Evolutionary conservation across 164 flowering plant species (phyloP).

Genomic region (Echeveria elegans): DNA sequence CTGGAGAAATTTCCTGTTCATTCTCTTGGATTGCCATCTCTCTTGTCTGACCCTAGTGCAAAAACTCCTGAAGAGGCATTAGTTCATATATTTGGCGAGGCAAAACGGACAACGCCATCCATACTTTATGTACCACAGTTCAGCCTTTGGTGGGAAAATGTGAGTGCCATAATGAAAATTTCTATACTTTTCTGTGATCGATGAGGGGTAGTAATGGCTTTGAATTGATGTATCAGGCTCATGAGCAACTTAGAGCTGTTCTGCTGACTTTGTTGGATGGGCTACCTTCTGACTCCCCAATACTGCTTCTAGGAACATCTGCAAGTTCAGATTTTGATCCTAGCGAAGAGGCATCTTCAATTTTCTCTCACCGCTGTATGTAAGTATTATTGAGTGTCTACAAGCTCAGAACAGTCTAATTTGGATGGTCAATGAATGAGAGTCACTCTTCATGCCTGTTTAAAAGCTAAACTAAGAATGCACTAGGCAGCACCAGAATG

Average conservation of each 20-base stretch:
- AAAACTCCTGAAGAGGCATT: conserved; percentile 97
- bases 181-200: background rate
- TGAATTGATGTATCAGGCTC: conserved; percentile 51
- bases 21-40: conserved; percentile 90
- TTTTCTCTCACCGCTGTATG: conserved; percentile 70
- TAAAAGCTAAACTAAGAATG: background rate
- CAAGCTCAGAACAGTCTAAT: background rate
- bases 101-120: conserved; percentile 93
- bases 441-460: background rate
- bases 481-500: background rate
- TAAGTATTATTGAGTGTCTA: conserved; percentile 29
- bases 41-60: conserved; percentile 99
- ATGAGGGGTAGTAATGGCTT: background rate
- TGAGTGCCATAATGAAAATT: conserved; percentile 28
- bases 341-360: conserved; percentile 18
- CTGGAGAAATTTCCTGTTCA: conserved; percentile 98
- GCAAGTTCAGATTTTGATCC: conserved; percentile 16
- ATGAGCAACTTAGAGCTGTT: conserved; percentile 93
- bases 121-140: conserved; percentile 87
- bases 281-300: conserved; percentile 80
- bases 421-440: background rate
- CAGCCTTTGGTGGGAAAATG: conserved; percentile 97
- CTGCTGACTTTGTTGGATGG: conserved; percentile 76
- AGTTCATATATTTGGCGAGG: conserved; percentile 97
- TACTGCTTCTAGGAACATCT: conserved; percentile 75